Evolutionary conservation across 2,329 filamentous ascomycete species (phyloP), one percentile per base, ranked within the genome.

Genomic region (Verticillium longisporum): DNA sequence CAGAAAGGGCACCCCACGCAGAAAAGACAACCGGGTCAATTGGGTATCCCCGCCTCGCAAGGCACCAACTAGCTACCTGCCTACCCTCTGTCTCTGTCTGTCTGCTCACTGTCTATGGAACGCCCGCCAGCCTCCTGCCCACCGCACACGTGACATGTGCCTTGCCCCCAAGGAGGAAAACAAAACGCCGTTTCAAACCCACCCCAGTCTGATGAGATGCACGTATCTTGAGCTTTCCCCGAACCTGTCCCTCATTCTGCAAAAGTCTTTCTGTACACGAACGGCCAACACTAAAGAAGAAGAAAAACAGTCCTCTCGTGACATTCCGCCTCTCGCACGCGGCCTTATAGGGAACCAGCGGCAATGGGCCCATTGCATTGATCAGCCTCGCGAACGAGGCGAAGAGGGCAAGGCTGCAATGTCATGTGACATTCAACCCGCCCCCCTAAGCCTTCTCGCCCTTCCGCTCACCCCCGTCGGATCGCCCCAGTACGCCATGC

Each of bases 391-490:
- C 45, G 45, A 50, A 15, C 45, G 26, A 55, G 15, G 26, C 54
- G 32, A 55, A 26, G 26, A 26, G 26, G 26, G 32, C 54, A 31
- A 55, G 56, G 56, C 56, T 31, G 4, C 56, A 18, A 57, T 45
- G 18, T 59, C 57, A 59, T 59, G 57, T 59, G 57, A 59, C 57
- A 34, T 53, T 3, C 4, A 33, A 34, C 56, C 26, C 21, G 37
- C 26, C 33, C 10, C 14, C 21, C n/a, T 10, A 21, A 21, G 7
- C 45, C 26, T 26, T 26, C 26, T 4, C 26, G 26, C 4, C 26
- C 26, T 26, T 26, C 26, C 45, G n/a, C 18, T n/a, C 7, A 7
- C 9, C 45, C n/a, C 21, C 18, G 18, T 21, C 45, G 18, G n/a
- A 11, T 26, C n/a, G 18, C 21, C n/a, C 18, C 45, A 21, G 9